A percentile compares a stretch with the other conserved stretches of the same genome.
These are phyloP conservation scores for Paratinospora sagittata DNA, from an alignment of 164 flowering plant species.

Conservation along the genomic window DNA sequence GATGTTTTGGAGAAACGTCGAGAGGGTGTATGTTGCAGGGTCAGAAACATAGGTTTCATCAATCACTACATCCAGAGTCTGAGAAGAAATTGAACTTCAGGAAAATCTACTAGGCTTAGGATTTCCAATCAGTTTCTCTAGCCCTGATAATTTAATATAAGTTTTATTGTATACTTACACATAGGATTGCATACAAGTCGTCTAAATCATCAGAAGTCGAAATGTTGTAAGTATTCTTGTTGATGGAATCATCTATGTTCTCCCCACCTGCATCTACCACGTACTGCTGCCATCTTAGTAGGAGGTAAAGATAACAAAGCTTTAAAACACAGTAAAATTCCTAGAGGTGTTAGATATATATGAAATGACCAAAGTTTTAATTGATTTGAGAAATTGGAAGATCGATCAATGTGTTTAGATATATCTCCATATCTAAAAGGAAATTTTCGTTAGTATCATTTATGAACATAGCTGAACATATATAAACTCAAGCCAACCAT, in stretches of 20 bases:
- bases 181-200: constrained; percentile 70
- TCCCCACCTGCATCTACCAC: constrained; percentile 98
- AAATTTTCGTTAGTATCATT: too few relatives aligned
- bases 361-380: background rate
- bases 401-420: background rate
- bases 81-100: background rate
- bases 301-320: background rate
- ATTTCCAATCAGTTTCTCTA: background rate
- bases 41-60: constrained; percentile 67
- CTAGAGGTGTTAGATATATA: background rate
- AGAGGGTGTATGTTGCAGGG: constrained; percentile 41
- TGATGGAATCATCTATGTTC: constrained; percentile 70
- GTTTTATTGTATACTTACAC: constrained; percentile 51
- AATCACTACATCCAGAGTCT: constrained; percentile 86
- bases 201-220: constrained; percentile 79
- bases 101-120: background rate
- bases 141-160: too few relatives aligned
- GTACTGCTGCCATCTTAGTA: constrained; percentile 30
- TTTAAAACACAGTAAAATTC: background rate
- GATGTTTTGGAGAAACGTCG: constrained; percentile 62
- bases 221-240: constrained; percentile 51
- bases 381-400: background rate
- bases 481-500: too few relatives aligned
- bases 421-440: too few relatives aligned
- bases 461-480: too few relatives aligned